Conservation (phyloP, 148 eudicot species). For the Salicornia ramosissima region DNA sequence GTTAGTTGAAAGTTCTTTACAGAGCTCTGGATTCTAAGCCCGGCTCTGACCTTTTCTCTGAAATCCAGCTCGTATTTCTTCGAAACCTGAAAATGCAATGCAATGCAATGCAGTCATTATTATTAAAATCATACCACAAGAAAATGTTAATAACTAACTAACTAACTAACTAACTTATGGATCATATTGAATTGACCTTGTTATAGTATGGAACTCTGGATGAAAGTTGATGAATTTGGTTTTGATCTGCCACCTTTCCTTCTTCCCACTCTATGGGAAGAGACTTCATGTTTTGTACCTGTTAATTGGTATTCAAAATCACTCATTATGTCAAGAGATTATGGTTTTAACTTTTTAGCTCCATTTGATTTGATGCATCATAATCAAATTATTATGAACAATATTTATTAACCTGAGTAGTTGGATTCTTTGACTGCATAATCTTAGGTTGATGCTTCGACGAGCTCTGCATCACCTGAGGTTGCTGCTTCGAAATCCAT, state of each 20-base stretch:
- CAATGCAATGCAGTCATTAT: not conserved
- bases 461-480: constrained; percentile 58
- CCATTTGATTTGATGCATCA: too few species aligned
- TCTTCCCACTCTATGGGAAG: constrained; percentile 64
- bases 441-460: constrained; percentile 64
- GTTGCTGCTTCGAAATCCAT: constrained; percentile 74
- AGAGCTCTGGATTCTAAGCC: constrained; percentile 67
- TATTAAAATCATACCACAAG: not conserved
- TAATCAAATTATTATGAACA: not conserved
- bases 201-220: constrained; percentile 78
- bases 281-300: constrained; percentile 46
- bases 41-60: constrained; percentile 72
- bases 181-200: constrained; percentile 38
- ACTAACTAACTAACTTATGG: too few species aligned
- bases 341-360: too few species aligned
- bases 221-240: constrained; percentile 54
- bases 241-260: constrained; percentile 33
- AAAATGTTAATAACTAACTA: too few species aligned
- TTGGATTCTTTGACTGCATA: constrained; percentile 52
- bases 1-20: constrained; percentile 87
- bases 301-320: not conserved
- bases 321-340: not conserved
- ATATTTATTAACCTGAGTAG: constrained; percentile 41
- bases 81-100: constrained; percentile 37
- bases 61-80: constrained; percentile 86